Evolutionary conservation across 164 flowering plant genomes (phyloP).

Genomic region (Kingdonia uniflora): DNA sequence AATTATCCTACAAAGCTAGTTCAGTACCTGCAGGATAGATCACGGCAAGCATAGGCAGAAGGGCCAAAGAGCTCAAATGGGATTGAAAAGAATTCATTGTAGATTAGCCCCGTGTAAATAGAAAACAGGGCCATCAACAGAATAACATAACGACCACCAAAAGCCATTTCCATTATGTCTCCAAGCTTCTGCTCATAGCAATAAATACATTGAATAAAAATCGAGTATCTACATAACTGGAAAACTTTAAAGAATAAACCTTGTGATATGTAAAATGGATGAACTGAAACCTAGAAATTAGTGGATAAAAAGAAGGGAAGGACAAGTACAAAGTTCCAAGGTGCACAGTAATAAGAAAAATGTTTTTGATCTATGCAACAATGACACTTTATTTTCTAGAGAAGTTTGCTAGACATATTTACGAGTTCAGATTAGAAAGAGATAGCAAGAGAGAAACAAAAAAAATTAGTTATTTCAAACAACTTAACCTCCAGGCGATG

Average conservation of each 20-base stretch:
- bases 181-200: constrained; percentile 67
- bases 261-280: background rate
- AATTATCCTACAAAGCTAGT: background rate
- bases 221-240: too few relatives aligned
- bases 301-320: too few relatives aligned
- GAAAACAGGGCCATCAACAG: constrained; percentile 92
- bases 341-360: too few relatives aligned
- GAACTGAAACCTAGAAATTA: background rate
- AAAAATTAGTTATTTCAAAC: too few relatives aligned
- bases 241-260: background rate
- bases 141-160: constrained; percentile 96
- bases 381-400: too few relatives aligned
- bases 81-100: constrained; percentile 94
- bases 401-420: too few relatives aligned
- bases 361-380: too few relatives aligned
- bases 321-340: background rate
- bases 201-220: background rate
- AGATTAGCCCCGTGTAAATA: constrained; percentile 88
- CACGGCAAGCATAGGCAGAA: constrained; percentile 92
- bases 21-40: constrained; percentile 71
- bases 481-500: too few relatives aligned
- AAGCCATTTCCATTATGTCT: constrained; percentile 85
- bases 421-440: too few relatives aligned
- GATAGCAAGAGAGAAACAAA: too few relatives aligned
- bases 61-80: constrained; percentile 83